Conservation (phyloP, 1,284 basidiomycete species). For the Irpex sp. region DNA sequence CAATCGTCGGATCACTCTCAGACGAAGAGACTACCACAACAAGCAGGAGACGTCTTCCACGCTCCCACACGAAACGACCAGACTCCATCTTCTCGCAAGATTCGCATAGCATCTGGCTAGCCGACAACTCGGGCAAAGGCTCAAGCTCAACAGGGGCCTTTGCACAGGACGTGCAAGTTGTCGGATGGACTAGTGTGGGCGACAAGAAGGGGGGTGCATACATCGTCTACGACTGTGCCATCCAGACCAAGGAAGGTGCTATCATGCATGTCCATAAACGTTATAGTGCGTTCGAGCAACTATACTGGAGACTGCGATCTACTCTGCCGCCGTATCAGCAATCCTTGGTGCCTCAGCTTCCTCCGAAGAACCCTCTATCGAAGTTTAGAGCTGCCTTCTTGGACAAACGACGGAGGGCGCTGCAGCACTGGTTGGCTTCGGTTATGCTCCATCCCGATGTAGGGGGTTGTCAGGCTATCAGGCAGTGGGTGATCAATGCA, state of each 20-base stretch:
- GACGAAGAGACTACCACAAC: slow-evolving; percentile 8
- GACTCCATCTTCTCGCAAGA: slow-evolving; percentile 19
- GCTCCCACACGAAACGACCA: background rate
- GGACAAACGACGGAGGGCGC: slow-evolving; percentile 66
- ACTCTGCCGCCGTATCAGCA: slow-evolving; percentile 63
- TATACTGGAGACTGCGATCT: slow-evolving; percentile 57
- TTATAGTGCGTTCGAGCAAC: slow-evolving; percentile 74
- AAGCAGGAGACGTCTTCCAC: slow-evolving; percentile 5
- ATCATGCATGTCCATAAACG: slow-evolving; percentile 75
- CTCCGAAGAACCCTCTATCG: slow-evolving; percentile 76
- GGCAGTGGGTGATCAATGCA: slow-evolving; percentile 72
- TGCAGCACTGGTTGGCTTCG: slow-evolving; percentile 75
- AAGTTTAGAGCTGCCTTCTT: slow-evolving; percentile 78
- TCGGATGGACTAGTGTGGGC: slow-evolving; percentile 76
- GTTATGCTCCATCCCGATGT: slow-evolving; percentile 80
- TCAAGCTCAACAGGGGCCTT: slow-evolving; percentile 49
- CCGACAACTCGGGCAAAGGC: slow-evolving; percentile 58
- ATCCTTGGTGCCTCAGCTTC: slow-evolving; percentile 66
- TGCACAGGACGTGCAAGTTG: slow-evolving; percentile 68
- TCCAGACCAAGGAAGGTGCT: slow-evolving; percentile 73
- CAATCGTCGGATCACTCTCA: slow-evolving; percentile 5
- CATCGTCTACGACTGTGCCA: slow-evolving; percentile 72
- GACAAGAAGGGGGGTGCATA: slow-evolving; percentile 69
- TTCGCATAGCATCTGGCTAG: slow-evolving; percentile 62
- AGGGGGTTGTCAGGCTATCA: slow-evolving; percentile 68